Percentiles rank a stretch among this genome's conserved stretches.
These are phyloP conservation scores for Chlorella sp. DNA, from an alignment of 139 green algal genomes.

Conservation along the genomic window DNA sequence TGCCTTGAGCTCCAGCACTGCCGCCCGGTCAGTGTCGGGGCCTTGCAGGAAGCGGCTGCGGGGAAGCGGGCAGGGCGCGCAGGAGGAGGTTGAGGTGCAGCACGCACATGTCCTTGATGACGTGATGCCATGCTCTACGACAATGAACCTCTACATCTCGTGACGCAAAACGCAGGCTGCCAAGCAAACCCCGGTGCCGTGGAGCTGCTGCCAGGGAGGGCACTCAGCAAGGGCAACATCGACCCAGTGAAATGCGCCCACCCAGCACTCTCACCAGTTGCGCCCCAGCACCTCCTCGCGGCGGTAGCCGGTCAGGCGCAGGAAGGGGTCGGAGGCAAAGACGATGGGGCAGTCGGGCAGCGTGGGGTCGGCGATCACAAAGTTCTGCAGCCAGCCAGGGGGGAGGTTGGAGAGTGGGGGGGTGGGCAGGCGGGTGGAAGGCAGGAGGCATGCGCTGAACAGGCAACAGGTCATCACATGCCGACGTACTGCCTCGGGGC, in stretches of 20 bases:
- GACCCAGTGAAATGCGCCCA: no score
- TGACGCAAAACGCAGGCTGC: no score
- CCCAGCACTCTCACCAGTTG: slow-evolving; percentile 78
- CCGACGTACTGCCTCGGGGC: no score
- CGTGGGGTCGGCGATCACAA: slow-evolving; percentile 95
- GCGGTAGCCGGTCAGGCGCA: slow-evolving; percentile 94
- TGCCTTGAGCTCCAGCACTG: slow-evolving; percentile 82
- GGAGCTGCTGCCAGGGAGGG: no score
- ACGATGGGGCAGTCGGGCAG: slow-evolving; percentile 99
- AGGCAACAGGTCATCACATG: no score
- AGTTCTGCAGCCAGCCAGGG: slow-evolving; percentile 90
- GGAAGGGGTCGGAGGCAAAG: slow-evolving; percentile 92
- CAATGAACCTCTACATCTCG: no score
- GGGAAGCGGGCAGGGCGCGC: slow-evolving; percentile 23
- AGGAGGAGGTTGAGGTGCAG: neutral
- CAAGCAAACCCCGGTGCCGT: no score
- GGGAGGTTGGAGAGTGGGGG: neutral
- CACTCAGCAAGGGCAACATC: no score
- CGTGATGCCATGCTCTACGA: no score
- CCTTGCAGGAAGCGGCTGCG: slow-evolving; percentile 90
- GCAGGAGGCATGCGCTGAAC: no score
- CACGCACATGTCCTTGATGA: neutral
- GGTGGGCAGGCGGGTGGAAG: no score
- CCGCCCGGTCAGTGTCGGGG: slow-evolving; percentile 79
- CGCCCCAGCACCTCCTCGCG: slow-evolving; percentile 95